Evolutionary conservation across 345 rosid species (phyloP).

Genomic region (Gossypium herbaceum): DNA sequence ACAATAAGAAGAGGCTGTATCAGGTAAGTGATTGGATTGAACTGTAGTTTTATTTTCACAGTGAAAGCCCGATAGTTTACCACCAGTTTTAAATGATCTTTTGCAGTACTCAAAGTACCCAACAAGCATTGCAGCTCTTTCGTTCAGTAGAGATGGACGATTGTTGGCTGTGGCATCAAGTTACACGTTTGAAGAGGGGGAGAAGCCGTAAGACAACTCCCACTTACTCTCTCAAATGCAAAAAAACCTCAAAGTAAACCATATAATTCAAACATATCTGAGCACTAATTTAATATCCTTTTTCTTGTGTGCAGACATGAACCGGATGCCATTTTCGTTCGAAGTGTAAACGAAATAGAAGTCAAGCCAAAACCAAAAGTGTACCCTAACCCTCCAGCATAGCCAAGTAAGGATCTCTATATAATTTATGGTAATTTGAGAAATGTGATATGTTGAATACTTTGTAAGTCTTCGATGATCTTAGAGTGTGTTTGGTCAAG

Average conservation of each 20-base stretch:
- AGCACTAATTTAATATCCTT: slow-evolving; percentile 7
- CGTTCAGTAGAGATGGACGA: slow-evolving; percentile 95
- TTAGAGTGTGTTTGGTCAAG: no score
- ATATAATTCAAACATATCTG: no score
- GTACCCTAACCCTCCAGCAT: slow-evolving; percentile 71
- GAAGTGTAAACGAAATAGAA: slow-evolving; percentile 88
- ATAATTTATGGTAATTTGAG: neutral
- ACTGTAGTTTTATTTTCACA: neutral
- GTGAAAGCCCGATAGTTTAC: neutral
- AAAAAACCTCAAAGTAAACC: neutral
- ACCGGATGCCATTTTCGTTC: slow-evolving; percentile 82
- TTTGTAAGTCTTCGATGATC: neutral
- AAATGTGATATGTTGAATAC: neutral
- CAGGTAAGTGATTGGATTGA: slow-evolving; percentile 47
- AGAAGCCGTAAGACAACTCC: slow-evolving; percentile 59
- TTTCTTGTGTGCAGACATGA: slow-evolving; percentile 65
- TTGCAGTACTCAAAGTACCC: slow-evolving; percentile 90
- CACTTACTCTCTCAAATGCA: neutral
- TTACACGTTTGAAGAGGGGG: slow-evolving; percentile 96
- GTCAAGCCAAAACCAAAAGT: slow-evolving; percentile 93
- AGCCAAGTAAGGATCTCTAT: neutral
- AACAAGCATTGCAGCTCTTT: slow-evolving; percentile 83
- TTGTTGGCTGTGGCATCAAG: slow-evolving; percentile 96
- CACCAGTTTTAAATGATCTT: slow-evolving; percentile 4
- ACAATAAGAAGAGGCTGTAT: slow-evolving; percentile 97